A percentile compares a stretch with the other conserved stretches of the same genome.
Conservation (phyloP, 345 rosid species). For the Murraya paniculata region DNA sequence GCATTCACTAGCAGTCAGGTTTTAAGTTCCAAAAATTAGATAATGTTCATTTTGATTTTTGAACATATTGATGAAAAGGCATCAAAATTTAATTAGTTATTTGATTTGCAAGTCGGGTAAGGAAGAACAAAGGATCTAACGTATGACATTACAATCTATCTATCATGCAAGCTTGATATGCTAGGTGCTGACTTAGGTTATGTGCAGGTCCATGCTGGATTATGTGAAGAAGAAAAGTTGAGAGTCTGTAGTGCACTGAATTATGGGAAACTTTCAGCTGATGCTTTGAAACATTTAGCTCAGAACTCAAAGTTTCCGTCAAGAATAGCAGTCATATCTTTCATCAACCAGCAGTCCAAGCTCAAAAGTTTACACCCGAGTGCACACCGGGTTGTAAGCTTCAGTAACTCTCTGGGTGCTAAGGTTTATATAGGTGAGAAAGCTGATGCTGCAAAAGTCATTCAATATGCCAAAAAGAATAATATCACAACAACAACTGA, state of each 20-base stretch:
- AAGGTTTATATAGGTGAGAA: conserved; percentile 1
- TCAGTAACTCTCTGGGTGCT: background rate
- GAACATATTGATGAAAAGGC: background rate
- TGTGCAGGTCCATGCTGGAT: conserved; percentile 41
- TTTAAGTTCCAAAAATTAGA: background rate
- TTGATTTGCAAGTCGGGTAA: background rate
- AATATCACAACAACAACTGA: conserved; percentile 12
- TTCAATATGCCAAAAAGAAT: conserved; percentile 19
- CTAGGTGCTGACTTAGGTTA: background rate
- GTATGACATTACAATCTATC: background rate
- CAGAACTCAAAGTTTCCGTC: conserved; percentile 42
- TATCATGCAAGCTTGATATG: background rate
- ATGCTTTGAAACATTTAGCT: conserved; percentile 28
- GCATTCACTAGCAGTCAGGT: background rate
- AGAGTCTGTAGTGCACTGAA: conserved; percentile 35
- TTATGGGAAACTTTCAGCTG: conserved; percentile 43
- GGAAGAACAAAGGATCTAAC: background rate
- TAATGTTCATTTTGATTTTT: background rate
- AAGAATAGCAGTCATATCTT: conserved; percentile 24
- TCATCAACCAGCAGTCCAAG: conserved; percentile 31
- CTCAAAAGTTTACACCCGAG: background rate
- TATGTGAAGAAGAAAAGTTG: conserved; percentile 34
- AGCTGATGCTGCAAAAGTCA: conserved; percentile 8
- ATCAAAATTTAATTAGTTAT: background rate
- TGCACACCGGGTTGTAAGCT: background rate